Conservation (phyloP, 768 basidiomycete species). For the Lentinula boryana region DNA sequence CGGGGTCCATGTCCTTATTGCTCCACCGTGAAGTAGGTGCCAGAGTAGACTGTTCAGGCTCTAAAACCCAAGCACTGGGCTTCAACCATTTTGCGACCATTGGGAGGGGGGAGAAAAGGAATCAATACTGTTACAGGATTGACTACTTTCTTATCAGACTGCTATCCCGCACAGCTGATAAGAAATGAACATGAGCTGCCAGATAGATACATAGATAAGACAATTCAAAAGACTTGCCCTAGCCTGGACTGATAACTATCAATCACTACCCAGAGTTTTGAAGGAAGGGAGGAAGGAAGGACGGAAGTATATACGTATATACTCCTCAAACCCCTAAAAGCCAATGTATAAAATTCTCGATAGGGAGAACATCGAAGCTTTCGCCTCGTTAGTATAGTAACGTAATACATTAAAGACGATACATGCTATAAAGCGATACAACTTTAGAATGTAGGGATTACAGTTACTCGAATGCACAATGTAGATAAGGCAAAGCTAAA, state of each 20-base stretch:
- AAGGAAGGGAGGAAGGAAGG: too few relatives aligned
- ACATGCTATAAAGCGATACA: background rate
- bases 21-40: constrained; percentile 56
- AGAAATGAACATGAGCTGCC: background rate
- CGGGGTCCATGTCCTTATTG: constrained; percentile 77
- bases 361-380: too few relatives aligned
- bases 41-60: constrained; percentile 47
- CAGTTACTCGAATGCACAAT: background rate
- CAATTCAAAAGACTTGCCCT: too few relatives aligned
- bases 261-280: too few relatives aligned
- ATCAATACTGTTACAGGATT: background rate
- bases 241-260: too few relatives aligned
- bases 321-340: too few relatives aligned
- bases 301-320: too few relatives aligned
- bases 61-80: constrained; percentile 41
- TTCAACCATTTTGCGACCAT: constrained; percentile 20
- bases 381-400: too few relatives aligned
- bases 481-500: background rate
- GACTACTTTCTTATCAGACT: background rate
- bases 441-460: background rate
- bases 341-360: background rate
- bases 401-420: background rate
- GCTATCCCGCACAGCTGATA: background rate
- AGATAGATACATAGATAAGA: too few relatives aligned
- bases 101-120: background rate